Percentiles rank a stretch among this genome's conserved stretches.
Conservation (phyloP, 2,329 filamentous ascomycete genomes). For the Gnomoniopsis smithogilvyi region DNA sequence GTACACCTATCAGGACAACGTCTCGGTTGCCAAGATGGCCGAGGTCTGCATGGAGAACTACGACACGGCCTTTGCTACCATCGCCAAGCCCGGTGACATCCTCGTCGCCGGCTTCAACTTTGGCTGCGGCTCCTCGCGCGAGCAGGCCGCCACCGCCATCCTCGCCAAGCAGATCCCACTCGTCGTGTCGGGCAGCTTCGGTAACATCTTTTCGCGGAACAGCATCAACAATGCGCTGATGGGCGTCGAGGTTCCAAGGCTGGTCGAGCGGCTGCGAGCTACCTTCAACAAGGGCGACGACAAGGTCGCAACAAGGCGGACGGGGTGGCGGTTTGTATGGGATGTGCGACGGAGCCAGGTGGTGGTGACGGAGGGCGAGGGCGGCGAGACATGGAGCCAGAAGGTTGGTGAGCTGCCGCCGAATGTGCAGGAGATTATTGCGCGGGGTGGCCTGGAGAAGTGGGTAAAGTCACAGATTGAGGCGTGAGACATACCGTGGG, state of each 20-base stretch:
- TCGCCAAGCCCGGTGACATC: conserved; percentile 70
- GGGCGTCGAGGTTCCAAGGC: conserved; percentile 65
- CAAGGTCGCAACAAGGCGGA: conserved; percentile 65
- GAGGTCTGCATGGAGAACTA: conserved; percentile 94
- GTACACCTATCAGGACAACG: conserved; percentile 86
- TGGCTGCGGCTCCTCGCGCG: conserved; percentile 75
- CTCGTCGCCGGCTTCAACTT: conserved; percentile 88
- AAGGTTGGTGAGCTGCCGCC: conserved; percentile 80
- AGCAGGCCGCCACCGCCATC: conserved; percentile 86
- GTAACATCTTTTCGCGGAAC: conserved; percentile 79
- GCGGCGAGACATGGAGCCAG: conserved; percentile 68
- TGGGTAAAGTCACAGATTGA: conserved; percentile 75
- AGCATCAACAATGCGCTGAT: conserved; percentile 77
- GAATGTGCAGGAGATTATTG: conserved; percentile 85
- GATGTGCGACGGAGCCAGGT: conserved; percentile 72
- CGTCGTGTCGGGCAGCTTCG: conserved; percentile 76
- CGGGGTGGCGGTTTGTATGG: conserved; percentile 82
- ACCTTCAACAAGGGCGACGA: conserved; percentile 40
- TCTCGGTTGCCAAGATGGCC: conserved; percentile 70
- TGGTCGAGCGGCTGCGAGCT: conserved; percentile 64
- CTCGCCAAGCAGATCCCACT: conserved; percentile 77
- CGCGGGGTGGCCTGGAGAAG: conserved; percentile 71
- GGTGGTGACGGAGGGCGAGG: conserved; percentile 65
- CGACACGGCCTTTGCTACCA: conserved; percentile 64
- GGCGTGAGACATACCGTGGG: not conserved